Evolutionary conservation across 1,284 basidiomycete genomes (phyloP).

Genomic region (Marasmius oreades): DNA sequence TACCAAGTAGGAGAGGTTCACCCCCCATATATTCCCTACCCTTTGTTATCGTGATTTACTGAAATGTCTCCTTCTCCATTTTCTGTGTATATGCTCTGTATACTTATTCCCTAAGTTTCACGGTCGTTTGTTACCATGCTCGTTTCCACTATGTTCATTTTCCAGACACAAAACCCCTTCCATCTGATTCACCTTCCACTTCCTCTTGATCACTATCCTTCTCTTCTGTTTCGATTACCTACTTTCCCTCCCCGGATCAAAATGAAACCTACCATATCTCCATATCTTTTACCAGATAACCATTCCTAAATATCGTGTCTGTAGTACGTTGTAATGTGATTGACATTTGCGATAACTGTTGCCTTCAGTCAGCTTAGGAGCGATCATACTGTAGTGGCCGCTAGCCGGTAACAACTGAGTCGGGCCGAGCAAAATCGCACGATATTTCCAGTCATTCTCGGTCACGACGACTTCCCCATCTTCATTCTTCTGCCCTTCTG

Average conservation of each 20-base stretch:
- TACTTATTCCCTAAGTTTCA: neutral
- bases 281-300: too few relatives aligned
- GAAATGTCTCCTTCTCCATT: neutral
- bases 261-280: too few relatives aligned
- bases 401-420: neutral
- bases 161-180: neutral
- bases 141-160: neutral
- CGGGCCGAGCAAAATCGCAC: slow-evolving; percentile 1
- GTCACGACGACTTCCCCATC: neutral
- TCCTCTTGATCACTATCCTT: neutral
- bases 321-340: too few relatives aligned
- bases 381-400: too few relatives aligned
- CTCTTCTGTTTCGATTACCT: neutral
- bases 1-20: neutral
- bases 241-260: too few relatives aligned
- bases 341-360: too few relatives aligned
- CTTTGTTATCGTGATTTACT: neutral
- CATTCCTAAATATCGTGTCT: too few relatives aligned
- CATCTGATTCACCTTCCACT: neutral
- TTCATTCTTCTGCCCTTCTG: neutral
- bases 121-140: neutral
- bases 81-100: neutral
- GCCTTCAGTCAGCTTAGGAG: too few relatives aligned
- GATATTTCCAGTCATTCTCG: neutral
- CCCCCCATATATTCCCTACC: neutral